Percentiles rank a stretch among this genome's conserved stretches.
Evolutionary conservation across 1,284 basidiomycete genomes (phyloP).

Genomic region (Lignosus rhinocerotis): DNA sequence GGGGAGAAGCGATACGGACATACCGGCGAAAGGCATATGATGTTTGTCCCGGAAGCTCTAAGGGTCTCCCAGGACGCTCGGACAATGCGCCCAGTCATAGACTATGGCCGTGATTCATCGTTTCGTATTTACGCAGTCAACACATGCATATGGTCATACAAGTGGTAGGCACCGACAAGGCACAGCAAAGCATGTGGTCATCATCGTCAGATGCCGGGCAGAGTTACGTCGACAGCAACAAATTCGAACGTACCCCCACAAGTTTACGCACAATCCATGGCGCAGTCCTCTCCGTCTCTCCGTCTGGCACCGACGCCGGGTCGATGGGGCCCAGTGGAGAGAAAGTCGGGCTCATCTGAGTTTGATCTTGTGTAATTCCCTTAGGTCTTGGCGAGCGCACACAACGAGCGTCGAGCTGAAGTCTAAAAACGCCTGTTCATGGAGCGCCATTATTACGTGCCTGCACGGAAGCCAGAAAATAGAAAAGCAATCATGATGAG

Average conservation of each 20-base stretch:
- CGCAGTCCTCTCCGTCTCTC: constrained; percentile 55
- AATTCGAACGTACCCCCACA: constrained; percentile 49
- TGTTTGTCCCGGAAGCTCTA: constrained; percentile 57
- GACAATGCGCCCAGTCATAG: constrained; percentile 66
- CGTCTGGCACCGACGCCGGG: constrained; percentile 45
- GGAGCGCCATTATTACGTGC: too few species aligned
- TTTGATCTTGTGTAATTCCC: not conserved
- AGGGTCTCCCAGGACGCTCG: constrained; percentile 65
- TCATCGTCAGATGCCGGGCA: not conserved
- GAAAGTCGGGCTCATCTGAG: constrained; percentile 20
- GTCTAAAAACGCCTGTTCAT: too few species aligned
- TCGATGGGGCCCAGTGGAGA: constrained; percentile 57
- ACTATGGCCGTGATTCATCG: constrained; percentile 37
- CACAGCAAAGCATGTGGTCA: not conserved
- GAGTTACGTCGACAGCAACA: not conserved
- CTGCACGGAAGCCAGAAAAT: too few species aligned
- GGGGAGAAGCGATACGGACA: constrained; percentile 24
- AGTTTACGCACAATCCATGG: constrained; percentile 68
- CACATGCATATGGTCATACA: not conserved
- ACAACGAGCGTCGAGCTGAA: not conserved
- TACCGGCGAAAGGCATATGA: constrained; percentile 64
- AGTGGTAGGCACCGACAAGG: not conserved
- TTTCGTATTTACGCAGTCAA: not conserved
- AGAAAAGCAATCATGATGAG: constrained; percentile 11
- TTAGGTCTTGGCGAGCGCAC: constrained; percentile 4